Percentiles rank a stretch among this genome's conserved stretches.
Evolutionary conservation across 371 early-diverging fungal genomes (phyloP).

Genomic region (Actinomortierella wolfii): DNA sequence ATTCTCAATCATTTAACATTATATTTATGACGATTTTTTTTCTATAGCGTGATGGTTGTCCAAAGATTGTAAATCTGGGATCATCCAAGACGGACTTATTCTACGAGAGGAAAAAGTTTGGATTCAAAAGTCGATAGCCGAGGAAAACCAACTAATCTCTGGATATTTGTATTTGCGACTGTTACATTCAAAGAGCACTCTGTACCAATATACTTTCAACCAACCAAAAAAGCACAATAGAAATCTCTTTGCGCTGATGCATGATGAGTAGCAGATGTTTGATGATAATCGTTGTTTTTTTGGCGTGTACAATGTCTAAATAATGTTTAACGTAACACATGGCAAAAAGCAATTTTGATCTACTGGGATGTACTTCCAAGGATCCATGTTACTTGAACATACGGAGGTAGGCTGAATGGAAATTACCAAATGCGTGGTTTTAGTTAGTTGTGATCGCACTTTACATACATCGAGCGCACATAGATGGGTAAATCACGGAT

Average conservation of each 20-base stretch:
- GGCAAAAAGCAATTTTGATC: too few relatives aligned
- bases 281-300: too few relatives aligned
- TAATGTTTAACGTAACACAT: too few relatives aligned
- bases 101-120: constrained; percentile 95
- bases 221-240: too few relatives aligned
- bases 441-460: neutral
- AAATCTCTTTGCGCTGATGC: too few relatives aligned
- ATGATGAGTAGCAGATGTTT: too few relatives aligned
- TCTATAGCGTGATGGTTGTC: constrained; percentile 90
- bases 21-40: neutral
- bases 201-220: too few relatives aligned
- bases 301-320: too few relatives aligned
- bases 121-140: constrained; percentile 68
- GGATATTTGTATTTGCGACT: too few relatives aligned
- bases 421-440: neutral
- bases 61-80: constrained; percentile 92
- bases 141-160: neutral
- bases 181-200: too few relatives aligned
- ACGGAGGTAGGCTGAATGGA: constrained; percentile 43
- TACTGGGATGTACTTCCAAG: too few relatives aligned
- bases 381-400: constrained; percentile 48
- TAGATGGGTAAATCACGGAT: neutral
- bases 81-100: constrained; percentile 86
- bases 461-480: neutral
- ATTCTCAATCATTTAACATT: neutral